These are phyloP conservation scores for Talaromyces sp. DNA, from an alignment of 2,329 filamentous ascomycete species.

Conservation along the genomic window DNA sequence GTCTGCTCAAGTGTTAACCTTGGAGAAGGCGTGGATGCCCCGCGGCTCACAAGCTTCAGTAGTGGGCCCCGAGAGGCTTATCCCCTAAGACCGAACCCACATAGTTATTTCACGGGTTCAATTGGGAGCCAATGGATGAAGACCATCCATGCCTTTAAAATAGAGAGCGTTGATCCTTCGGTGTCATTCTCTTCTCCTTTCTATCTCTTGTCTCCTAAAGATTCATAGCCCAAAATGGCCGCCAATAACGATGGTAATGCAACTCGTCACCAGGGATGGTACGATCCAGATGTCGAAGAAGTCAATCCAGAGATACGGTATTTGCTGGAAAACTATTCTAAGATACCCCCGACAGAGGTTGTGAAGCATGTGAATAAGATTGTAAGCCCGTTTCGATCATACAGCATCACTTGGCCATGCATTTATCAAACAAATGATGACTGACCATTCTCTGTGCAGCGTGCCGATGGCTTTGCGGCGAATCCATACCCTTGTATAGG, in stretches of 20 bases:
- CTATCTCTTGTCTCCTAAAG: not conserved
- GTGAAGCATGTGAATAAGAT: conserved; percentile 13
- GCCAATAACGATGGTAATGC: conserved; percentile 9
- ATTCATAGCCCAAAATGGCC: conserved; percentile 9
- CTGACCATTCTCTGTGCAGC: conserved; percentile 9
- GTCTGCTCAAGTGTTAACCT: too few species aligned
- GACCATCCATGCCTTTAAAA: too few species aligned
- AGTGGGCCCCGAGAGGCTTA: too few species aligned
- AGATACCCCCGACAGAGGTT: conserved; percentile 1
- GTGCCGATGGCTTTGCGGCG: conserved; percentile 26
- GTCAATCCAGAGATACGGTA: conserved; percentile 14
- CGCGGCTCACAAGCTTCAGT: too few species aligned
- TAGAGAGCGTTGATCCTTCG: too few species aligned
- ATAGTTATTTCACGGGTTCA: too few species aligned
- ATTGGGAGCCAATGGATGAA: too few species aligned
- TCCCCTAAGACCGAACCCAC: too few species aligned
- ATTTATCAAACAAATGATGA: too few species aligned
- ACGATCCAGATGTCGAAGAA: conserved; percentile 12
- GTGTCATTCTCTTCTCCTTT: not conserved
- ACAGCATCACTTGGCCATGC: too few species aligned
- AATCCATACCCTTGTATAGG: conserved; percentile 50
- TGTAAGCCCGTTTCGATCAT: conserved; percentile 8
- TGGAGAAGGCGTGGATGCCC: too few species aligned
- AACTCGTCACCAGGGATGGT: conserved; percentile 10
- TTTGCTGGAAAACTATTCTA: conserved; percentile 11